Conservation (phyloP, 2,329 filamentous ascomycete genomes). For the Aspergillus unguis region DNA sequence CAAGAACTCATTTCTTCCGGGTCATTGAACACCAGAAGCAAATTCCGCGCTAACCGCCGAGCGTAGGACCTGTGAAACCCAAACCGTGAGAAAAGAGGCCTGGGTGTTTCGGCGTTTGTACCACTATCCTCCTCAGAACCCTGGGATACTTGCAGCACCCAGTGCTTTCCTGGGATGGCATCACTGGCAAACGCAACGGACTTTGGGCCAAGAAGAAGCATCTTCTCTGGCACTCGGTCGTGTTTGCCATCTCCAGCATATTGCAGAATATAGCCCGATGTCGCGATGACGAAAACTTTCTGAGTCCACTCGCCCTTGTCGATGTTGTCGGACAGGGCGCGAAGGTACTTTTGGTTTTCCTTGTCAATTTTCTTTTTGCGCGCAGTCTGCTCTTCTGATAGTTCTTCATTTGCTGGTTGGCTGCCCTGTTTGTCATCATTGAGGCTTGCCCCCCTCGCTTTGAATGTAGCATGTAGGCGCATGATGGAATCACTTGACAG, state of each 20-base stretch:
- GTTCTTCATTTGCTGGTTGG: slow-evolving; percentile 17
- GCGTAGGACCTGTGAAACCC: slow-evolving; percentile 35
- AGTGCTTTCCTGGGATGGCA: slow-evolving; percentile 48
- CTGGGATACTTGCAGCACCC: slow-evolving; percentile 47
- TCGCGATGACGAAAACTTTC: slow-evolving; percentile 47
- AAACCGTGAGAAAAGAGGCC: slow-evolving; percentile 40
- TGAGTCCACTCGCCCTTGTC: slow-evolving; percentile 40
- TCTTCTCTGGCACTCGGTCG: slow-evolving; percentile 47
- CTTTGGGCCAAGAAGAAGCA: slow-evolving; percentile 43
- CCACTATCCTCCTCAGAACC: slow-evolving; percentile 30
- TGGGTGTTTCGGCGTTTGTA: slow-evolving; percentile 27
- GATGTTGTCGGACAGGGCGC: slow-evolving; percentile 36
- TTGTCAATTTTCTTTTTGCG: slow-evolving; percentile 35
- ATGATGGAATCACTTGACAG: slow-evolving; percentile 67
- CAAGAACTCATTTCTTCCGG: slow-evolving; percentile 46
- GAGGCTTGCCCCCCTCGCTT: slow-evolving; percentile 17
- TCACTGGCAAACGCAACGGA: slow-evolving; percentile 51
- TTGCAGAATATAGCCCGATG: slow-evolving; percentile 46
- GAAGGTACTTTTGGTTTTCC: slow-evolving; percentile 33
- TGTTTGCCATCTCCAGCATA: slow-evolving; percentile 45
- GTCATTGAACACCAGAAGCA: slow-evolving; percentile 44
- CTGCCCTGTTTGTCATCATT: slow-evolving; percentile 15
- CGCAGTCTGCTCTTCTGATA: slow-evolving; percentile 20
- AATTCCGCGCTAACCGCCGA: slow-evolving; percentile 36
- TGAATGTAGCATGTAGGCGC: slow-evolving; percentile 46